Conservation (phyloP, 352 stramenopile genomes). For the Globisporangium rhizosaccharum region DNA sequence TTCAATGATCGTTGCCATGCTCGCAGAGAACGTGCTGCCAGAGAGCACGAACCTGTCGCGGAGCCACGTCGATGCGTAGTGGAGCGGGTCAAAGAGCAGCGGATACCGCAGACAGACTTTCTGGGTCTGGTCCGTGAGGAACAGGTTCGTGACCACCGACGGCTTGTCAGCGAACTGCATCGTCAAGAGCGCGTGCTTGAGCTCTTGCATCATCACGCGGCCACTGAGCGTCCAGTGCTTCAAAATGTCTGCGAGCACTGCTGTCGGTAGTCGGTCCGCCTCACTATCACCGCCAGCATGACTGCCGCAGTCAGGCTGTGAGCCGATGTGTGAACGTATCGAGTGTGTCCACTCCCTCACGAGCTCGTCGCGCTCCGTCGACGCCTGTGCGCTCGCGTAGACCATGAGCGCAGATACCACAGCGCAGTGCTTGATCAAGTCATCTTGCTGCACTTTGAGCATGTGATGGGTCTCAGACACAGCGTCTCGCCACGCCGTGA, state of each 20-base stretch:
- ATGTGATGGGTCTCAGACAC: conserved; percentile 16
- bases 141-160: conserved; percentile 35
- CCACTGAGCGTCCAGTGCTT: conserved; percentile 27
- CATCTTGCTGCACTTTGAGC: conserved; percentile 20
- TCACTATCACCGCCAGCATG: not conserved
- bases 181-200: conserved; percentile 31
- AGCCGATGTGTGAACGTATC: conserved; percentile 6
- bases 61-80: conserved; percentile 28
- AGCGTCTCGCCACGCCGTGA: conserved; percentile 30
- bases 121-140: conserved; percentile 42
- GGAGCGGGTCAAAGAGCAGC: conserved; percentile 49
- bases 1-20: not conserved
- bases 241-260: not conserved
- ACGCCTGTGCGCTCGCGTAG: conserved; percentile 23
- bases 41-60: conserved; percentile 21
- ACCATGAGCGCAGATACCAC: conserved; percentile 26
- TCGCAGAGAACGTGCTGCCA: conserved; percentile 1
- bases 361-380: conserved; percentile 19
- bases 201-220: conserved; percentile 15
- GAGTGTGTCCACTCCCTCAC: conserved; percentile 17
- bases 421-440: conserved; percentile 29
- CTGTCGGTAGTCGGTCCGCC: not conserved
- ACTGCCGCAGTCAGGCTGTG: conserved; percentile 1
- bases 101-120: conserved; percentile 41
- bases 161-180: conserved; percentile 12